A percentile compares a stretch with the other conserved stretches of the same genome.
Evolutionary conservation across 345 rosid genomes (phyloP).

Genomic region (Orychophragmus violaceus): DNA sequence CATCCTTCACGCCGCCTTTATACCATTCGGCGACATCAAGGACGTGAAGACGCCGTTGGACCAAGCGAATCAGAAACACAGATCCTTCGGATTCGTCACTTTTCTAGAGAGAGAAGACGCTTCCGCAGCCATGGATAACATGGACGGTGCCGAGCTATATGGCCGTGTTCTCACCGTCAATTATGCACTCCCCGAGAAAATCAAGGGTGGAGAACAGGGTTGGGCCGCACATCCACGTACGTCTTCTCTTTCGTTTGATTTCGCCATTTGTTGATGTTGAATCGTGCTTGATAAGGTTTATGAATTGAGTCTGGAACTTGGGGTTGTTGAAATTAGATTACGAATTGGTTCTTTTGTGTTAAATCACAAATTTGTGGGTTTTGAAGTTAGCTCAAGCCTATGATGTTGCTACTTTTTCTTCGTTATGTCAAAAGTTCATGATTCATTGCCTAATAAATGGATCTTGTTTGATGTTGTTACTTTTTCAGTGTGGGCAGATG

Average conservation of each 20-base stretch:
- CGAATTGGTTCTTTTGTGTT: no score
- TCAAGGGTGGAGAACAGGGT: slow-evolving; percentile 98
- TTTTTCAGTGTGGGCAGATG: slow-evolving; percentile 94
- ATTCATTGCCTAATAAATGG: background rate
- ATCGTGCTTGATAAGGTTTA: background rate
- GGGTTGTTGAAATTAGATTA: background rate
- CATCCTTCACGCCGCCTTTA: slow-evolving; percentile 88
- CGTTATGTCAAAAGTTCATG: no score
- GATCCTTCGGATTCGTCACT: slow-evolving; percentile 96
- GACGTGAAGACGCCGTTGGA: slow-evolving; percentile 95
- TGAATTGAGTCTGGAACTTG: background rate
- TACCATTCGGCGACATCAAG: slow-evolving; percentile 95
- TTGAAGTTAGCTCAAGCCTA: background rate
- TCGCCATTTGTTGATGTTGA: background rate
- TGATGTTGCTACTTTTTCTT: no score
- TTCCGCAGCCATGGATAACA: slow-evolving; percentile 88
- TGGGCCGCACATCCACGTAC: slow-evolving; percentile 99
- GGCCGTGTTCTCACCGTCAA: slow-evolving; percentile 99
- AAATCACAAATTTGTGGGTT: no score
- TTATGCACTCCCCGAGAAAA: slow-evolving; percentile 89
- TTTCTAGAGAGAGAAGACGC: slow-evolving; percentile 89
- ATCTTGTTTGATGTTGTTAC: background rate
- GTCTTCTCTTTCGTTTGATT: slow-evolving; percentile 16
- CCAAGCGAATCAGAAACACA: slow-evolving; percentile 97
- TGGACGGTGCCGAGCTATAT: slow-evolving; percentile 96